Evolutionary conservation across 768 basidiomycete species (phyloP).

Genomic region (Russula virescens): DNA sequence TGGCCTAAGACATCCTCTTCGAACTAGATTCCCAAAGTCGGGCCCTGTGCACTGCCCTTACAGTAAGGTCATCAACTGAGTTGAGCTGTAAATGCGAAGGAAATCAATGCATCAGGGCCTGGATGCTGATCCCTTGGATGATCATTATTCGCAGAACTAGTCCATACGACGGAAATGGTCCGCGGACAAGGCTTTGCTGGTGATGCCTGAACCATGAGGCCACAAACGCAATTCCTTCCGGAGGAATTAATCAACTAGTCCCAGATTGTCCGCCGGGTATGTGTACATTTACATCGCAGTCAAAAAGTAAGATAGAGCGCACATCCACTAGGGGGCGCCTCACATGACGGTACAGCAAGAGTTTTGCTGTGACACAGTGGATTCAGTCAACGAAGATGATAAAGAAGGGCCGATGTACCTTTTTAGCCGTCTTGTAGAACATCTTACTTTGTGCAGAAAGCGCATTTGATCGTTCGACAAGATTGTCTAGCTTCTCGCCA

Average conservation of each 20-base stretch:
- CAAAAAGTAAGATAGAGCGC: conserved; percentile 14
- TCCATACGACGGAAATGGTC: background rate
- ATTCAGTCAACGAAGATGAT: background rate
- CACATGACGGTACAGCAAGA: conserved; percentile 88
- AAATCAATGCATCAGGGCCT: background rate
- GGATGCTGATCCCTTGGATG: background rate
- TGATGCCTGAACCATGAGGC: background rate
- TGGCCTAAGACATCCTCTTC: no score
- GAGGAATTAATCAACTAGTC: conserved; percentile 9
- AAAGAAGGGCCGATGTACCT: conserved; percentile 47
- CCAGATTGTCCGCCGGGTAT: conserved; percentile 18
- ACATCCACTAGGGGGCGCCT: background rate
- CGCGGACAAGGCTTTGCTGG: background rate
- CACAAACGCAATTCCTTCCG: background rate
- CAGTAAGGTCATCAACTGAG: background rate
- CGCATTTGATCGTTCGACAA: conserved; percentile 89
- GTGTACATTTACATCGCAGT: conserved; percentile 14
- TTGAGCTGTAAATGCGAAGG: no score
- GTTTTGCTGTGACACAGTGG: conserved; percentile 64
- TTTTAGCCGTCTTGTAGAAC: conserved; percentile 99
- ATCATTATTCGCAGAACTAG: background rate
- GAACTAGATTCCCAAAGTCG: background rate
- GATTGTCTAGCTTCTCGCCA: conserved; percentile 93
- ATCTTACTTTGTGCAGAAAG: conserved; percentile 89
- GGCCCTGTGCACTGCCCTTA: no score